These are phyloP conservation scores for Iberis amara DNA, from an alignment of 441 rosid species.

Conservation along the genomic window DNA sequence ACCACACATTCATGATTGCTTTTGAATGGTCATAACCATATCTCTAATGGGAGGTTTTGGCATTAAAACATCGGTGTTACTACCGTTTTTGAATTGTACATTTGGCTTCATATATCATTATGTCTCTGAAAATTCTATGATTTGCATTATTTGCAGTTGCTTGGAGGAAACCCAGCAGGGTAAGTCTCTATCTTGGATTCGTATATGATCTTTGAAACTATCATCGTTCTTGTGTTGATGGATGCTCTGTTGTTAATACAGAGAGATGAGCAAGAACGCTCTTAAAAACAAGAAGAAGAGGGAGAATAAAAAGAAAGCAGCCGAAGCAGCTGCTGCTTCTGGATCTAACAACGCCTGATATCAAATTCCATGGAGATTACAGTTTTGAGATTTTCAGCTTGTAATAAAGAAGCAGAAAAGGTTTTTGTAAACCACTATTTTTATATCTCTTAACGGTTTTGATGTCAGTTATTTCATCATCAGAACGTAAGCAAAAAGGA, in stretches of 20 bases:
- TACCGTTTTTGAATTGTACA: constrained; percentile 1
- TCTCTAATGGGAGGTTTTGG: neutral
- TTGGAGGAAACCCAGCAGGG: constrained; percentile 59
- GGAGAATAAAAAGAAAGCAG: constrained; percentile 68
- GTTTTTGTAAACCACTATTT: constrained; percentile 14
- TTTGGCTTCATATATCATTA: neutral
- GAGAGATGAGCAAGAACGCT: constrained; percentile 87
- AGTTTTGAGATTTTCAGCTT: constrained; percentile 15
- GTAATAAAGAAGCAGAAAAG: constrained; percentile 8
- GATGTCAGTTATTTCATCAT: no score
- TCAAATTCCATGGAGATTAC: constrained; percentile 11
- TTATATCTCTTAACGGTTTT: neutral
- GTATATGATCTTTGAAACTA: neutral
- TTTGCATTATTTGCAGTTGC: constrained; percentile 42
- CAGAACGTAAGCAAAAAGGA: no score
- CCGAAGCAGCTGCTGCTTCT: constrained; percentile 39
- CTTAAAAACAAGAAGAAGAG: constrained; percentile 86
- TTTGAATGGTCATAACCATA: constrained; percentile 1
- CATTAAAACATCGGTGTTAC: neutral
- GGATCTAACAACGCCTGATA: constrained; percentile 25
- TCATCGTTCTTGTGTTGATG: constrained; percentile 4
- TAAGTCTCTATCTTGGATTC: constrained; percentile 36
- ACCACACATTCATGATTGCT: constrained; percentile 1
- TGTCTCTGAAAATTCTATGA: constrained; percentile 36
- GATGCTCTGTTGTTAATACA: constrained; percentile 20